Evolutionary conservation across 2,329 filamentous ascomycete genomes (phyloP).

Genomic region (Beauveria bassiana): DNA sequence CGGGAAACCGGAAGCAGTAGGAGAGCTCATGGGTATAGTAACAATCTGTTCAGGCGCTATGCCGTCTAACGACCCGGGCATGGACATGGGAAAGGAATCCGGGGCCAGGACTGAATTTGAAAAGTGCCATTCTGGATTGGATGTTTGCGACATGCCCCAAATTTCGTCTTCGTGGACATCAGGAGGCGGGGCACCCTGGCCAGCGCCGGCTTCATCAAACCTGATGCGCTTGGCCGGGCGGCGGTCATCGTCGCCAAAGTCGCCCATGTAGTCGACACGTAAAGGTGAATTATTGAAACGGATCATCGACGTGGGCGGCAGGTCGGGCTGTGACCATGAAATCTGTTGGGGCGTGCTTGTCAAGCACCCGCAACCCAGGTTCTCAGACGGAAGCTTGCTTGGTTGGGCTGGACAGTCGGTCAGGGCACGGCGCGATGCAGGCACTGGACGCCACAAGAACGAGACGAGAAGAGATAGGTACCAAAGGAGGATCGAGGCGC

Average conservation of each 20-base stretch:
- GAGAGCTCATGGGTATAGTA: neutral
- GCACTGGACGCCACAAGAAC: neutral
- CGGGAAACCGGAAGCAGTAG: neutral
- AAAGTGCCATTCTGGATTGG: neutral
- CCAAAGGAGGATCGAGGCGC: neutral
- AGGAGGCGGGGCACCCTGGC: neutral
- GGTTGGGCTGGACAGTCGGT: neutral
- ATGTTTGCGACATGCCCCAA: neutral
- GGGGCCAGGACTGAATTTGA: neutral
- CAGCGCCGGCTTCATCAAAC: conserved; percentile 4
- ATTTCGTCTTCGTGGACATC: neutral
- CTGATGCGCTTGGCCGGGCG: conserved; percentile 16
- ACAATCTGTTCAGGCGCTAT: neutral
- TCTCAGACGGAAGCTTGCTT: neutral
- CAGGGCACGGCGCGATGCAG: neutral
- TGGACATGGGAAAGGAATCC: neutral
- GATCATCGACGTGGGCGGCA: neutral
- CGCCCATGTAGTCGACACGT: conserved; percentile 4
- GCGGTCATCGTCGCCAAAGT: neutral
- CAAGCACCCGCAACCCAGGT: neutral
- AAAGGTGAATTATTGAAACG: neutral
- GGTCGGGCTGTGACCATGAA: neutral
- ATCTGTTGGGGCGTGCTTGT: neutral
- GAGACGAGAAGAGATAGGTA: neutral
- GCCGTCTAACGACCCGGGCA: neutral